Evolutionary conservation across 805 yeast species (phyloP).

Genomic region (Cyberlindnera nakhonratchasimensis): DNA sequence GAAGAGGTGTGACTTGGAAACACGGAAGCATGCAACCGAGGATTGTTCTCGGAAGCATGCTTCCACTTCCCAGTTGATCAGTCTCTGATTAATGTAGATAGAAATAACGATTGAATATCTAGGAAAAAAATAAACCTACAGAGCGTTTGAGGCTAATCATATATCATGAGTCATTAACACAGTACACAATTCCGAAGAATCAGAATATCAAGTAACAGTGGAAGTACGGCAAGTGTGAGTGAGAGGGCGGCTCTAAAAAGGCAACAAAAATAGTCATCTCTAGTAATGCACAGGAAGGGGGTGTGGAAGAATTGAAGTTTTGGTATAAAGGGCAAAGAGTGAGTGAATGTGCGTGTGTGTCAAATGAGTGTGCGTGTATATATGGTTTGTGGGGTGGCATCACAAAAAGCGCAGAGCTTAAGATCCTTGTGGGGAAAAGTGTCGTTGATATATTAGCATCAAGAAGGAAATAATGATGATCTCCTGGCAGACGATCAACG

Average conservation of each 20-base stretch:
- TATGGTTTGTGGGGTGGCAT: background rate
- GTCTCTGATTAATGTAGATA: too few relatives aligned
- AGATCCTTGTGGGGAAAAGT: background rate
- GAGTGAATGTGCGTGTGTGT: background rate
- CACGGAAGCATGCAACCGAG: slow-evolving; percentile 1
- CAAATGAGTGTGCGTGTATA: background rate
- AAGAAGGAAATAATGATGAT: background rate
- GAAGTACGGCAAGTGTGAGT: background rate
- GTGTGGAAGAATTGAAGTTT: slow-evolving; percentile 6
- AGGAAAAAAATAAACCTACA: background rate
- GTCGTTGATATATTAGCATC: slow-evolving; percentile 1
- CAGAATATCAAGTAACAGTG: background rate
- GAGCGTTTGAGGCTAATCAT: slow-evolving; percentile 8
- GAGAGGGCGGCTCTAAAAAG: background rate
- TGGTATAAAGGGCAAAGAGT: background rate
- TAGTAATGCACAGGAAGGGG: slow-evolving; percentile 9
- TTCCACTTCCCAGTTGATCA: too few relatives aligned
- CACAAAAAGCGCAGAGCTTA: background rate
- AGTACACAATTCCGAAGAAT: slow-evolving; percentile 1
- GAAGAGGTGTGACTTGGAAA: background rate
- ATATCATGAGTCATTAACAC: slow-evolving; percentile 18
- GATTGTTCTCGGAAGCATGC: slow-evolving; percentile 1
- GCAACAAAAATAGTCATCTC: slow-evolving; percentile 4
- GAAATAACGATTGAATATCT: background rate
- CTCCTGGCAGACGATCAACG: background rate